These are phyloP conservation scores for Ilex aquifolium DNA, from an alignment of 257 asterid genomes.

Conservation along the genomic window DNA sequence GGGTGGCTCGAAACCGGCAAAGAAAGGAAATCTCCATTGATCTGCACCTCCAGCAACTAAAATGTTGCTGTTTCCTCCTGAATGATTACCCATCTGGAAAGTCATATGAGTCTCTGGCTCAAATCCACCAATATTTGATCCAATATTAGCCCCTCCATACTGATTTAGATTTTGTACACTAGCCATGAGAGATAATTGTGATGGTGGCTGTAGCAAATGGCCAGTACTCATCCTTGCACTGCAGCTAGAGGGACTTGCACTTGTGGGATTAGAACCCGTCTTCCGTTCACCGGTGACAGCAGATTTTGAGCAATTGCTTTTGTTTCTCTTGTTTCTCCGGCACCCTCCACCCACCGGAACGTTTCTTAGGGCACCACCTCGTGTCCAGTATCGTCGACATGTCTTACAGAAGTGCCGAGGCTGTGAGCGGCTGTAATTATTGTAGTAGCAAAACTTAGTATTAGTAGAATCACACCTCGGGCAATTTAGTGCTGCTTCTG, in stretches of 20 bases:
- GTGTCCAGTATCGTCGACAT: no score
- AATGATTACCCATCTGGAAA: conserved; percentile 20
- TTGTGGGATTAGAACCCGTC: conserved; percentile 11
- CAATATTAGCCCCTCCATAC: conserved; percentile 12
- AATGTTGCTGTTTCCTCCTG: not conserved
- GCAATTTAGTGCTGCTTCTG: conserved; percentile 37
- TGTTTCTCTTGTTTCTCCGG: conserved; percentile 33
- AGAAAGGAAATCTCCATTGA: conserved; percentile 24
- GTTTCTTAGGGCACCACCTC: no score
- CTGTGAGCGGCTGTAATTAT: no score
- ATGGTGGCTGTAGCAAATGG: conserved; percentile 15
- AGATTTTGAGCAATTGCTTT: conserved; percentile 25
- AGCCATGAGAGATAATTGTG: conserved; percentile 30
- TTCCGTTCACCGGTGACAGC: conserved; percentile 3
- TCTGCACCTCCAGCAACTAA: conserved; percentile 15
- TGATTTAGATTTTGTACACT: conserved; percentile 29
- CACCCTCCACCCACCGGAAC: no score
- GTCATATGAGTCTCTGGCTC: conserved; percentile 25
- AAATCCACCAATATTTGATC: conserved; percentile 16
- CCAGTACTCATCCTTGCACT: conserved; percentile 13
- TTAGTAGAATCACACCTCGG: conserved; percentile 40
- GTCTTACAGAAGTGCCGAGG: no score
- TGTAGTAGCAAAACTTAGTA: conserved; percentile 23
- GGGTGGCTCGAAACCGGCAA: conserved; percentile 19
- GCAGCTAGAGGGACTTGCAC: conserved; percentile 22